Evolutionary conservation across 495 filamentous ascomycete genomes (phyloP).

Genomic region (Symbiotaphrina buchneri): DNA sequence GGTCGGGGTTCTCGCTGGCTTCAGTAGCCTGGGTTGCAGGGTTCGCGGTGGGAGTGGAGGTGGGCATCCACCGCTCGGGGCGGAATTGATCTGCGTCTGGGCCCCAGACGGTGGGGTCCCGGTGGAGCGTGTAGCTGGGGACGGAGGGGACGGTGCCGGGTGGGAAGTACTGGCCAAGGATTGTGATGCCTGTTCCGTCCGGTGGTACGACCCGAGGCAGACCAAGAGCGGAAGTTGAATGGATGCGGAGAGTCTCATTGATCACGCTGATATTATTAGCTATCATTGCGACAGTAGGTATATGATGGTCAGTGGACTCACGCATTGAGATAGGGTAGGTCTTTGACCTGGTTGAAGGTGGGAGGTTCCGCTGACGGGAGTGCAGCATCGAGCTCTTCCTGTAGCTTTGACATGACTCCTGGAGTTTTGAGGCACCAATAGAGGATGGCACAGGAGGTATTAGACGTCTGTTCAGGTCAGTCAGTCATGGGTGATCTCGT

Average conservation of each 20-base stretch:
- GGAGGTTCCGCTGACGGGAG: slow-evolving; percentile 41
- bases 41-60: no score
- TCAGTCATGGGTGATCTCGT: no score
- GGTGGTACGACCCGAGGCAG: slow-evolving; percentile 62
- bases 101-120: slow-evolving; percentile 66
- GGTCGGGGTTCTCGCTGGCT: slow-evolving; percentile 16
- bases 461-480: no score
- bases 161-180: slow-evolving; percentile 40
- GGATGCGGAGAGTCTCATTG: slow-evolving; percentile 75
- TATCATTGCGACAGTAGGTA: slow-evolving; percentile 26
- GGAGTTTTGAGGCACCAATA: slow-evolving; percentile 52
- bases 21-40: no score
- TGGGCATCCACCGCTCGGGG: slow-evolving; percentile 59
- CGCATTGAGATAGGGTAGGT: slow-evolving; percentile 24
- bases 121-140: slow-evolving; percentile 76
- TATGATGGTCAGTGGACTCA: not conserved
- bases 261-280: no score
- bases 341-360: slow-evolving; percentile 35
- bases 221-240: slow-evolving; percentile 73
- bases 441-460: slow-evolving; percentile 71
- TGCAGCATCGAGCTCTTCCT: slow-evolving; percentile 45
- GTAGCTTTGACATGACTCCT: slow-evolving; percentile 47
- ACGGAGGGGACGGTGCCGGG: slow-evolving; percentile 61
- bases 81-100: slow-evolving; percentile 51
- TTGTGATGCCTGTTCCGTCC: slow-evolving; percentile 26